Conservation (phyloP, 306 rosid species). For the Vicia faba region DNA sequence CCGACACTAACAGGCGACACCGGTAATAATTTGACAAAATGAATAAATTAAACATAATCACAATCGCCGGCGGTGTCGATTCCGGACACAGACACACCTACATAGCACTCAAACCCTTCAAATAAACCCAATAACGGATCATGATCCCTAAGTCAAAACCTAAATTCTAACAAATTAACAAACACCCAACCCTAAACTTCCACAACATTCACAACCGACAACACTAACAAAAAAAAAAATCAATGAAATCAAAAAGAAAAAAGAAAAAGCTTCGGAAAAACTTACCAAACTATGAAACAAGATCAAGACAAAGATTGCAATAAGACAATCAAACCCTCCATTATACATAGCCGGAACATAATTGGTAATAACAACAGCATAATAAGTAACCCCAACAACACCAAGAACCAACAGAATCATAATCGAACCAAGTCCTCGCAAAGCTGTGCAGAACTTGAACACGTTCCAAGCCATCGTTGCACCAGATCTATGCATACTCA, state of each 20-base stretch:
- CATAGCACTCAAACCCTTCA: not conserved
- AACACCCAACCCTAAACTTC: not conserved
- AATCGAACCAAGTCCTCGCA: slow-evolving; percentile 96
- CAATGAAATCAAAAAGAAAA: not conserved
- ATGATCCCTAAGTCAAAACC: slow-evolving; percentile 29
- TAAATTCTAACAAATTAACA: slow-evolving; percentile 25
- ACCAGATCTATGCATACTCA: slow-evolving; percentile 97
- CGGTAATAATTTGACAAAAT: no score
- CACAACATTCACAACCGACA: slow-evolving; percentile 18
- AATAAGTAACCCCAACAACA: slow-evolving; percentile 93
- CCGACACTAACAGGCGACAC: no score
- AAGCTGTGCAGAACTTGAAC: slow-evolving; percentile 96
- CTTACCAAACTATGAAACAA: slow-evolving; percentile 89
- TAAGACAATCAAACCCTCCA: slow-evolving; percentile 70
- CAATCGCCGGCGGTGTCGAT: no score
- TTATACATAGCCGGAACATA: slow-evolving; percentile 79
- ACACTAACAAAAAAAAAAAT: not conserved
- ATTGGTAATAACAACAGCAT: slow-evolving; percentile 90
- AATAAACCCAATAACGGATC: slow-evolving; percentile 23
- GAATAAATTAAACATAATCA: no score
- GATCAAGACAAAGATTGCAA: slow-evolving; percentile 73
- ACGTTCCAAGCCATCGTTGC: slow-evolving; percentile 99
- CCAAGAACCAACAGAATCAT: slow-evolving; percentile 97
- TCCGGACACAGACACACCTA: no score
- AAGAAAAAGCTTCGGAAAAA: slow-evolving; percentile 12